These are phyloP conservation scores for Candida pseudocylindracea DNA, from an alignment of 1,139 yeast genomes.

Conservation along the genomic window DNA sequence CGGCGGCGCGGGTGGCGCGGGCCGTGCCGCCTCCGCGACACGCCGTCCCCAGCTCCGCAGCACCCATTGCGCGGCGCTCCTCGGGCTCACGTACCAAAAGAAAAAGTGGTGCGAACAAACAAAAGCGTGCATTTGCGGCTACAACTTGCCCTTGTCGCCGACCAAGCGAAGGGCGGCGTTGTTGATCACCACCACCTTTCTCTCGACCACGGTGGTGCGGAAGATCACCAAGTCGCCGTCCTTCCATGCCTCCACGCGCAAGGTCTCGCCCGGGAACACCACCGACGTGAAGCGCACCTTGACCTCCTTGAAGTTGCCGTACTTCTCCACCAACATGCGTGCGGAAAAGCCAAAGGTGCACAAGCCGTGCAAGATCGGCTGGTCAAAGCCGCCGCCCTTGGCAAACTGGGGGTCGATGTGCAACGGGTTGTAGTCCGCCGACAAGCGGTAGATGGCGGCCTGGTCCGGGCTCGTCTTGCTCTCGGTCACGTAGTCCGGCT, in stretches of 20 bases:
- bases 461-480: constrained; percentile 48
- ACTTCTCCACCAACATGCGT: constrained; percentile 57
- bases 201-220: constrained; percentile 68
- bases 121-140: constrained; percentile 2
- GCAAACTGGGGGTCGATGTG: constrained; percentile 91
- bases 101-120: no score
- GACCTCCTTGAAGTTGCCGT: constrained; percentile 64
- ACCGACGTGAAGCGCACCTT: constrained; percentile 83
- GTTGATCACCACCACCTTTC: constrained; percentile 59
- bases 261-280: constrained; percentile 93
- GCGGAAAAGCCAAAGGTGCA: constrained; percentile 72
- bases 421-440: constrained; percentile 89
- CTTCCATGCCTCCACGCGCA: constrained; percentile 73
- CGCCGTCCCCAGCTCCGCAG: no score
- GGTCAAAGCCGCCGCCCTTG: constrained; percentile 65
- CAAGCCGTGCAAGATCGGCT: constrained; percentile 86
- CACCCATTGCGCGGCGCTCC: no score
- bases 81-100: no score
- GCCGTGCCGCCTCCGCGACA: no score
- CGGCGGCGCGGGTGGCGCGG: no score
- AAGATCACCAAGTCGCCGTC: constrained; percentile 45
- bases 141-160: constrained; percentile 19
- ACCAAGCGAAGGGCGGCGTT: constrained; percentile 69
- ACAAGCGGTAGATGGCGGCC: constrained; percentile 78
- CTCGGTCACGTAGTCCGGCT: constrained; percentile 45